Percentiles rank a stretch among this genome's conserved stretches.
Evolutionary conservation across 164 flowering plant species (phyloP).

Genomic region (Magnolia sinica): DNA sequence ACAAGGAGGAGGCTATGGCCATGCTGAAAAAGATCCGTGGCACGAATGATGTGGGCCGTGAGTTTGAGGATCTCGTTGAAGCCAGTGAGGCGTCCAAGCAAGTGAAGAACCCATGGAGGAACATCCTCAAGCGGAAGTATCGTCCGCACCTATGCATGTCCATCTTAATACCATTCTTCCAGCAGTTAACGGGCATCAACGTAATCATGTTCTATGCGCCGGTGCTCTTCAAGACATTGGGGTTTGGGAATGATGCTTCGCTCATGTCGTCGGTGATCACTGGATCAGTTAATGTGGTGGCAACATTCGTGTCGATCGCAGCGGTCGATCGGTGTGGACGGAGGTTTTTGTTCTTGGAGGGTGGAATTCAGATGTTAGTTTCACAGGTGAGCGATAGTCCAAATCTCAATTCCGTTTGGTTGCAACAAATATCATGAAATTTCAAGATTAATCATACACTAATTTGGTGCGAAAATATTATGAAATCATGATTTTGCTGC

Average conservation of each 20-base stretch:
- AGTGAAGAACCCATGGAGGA: constrained; percentile 12
- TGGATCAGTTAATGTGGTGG: constrained; percentile 15
- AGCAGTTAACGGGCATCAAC: constrained; percentile 19
- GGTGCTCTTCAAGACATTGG: constrained; percentile 17
- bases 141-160: constrained; percentile 16
- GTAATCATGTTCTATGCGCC: constrained; percentile 23
- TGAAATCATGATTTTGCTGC: not conserved
- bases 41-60: constrained; percentile 7
- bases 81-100: constrained; percentile 9
- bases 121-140: constrained; percentile 13
- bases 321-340: constrained; percentile 8
- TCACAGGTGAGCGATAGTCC: constrained; percentile 4
- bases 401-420: not conserved
- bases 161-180: constrained; percentile 14
- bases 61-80: constrained; percentile 3
- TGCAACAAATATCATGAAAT: not conserved
- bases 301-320: constrained; percentile 13
- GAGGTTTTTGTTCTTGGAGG: constrained; percentile 8
- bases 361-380: constrained; percentile 19
- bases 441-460: not conserved
- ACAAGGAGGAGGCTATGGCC: constrained; percentile 1
- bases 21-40: constrained; percentile 11
- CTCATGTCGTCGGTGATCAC: constrained; percentile 15
- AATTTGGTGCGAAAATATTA: not conserved
- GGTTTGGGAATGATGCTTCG: constrained; percentile 20